These are phyloP conservation scores for Noccaea caerulescens DNA, from an alignment of 345 rosid genomes.

Conservation along the genomic window DNA sequence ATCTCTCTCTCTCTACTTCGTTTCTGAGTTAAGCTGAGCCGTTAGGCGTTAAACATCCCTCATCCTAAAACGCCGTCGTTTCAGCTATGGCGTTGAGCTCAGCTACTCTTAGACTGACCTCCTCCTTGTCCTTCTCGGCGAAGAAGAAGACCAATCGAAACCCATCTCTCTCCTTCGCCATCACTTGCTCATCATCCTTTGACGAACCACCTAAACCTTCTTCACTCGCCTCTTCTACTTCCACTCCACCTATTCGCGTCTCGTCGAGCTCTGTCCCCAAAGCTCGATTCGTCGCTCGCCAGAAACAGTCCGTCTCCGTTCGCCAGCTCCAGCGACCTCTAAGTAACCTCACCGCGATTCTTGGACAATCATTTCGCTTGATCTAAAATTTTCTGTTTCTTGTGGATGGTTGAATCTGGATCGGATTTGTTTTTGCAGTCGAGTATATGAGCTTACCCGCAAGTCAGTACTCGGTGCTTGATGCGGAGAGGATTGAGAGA, in stretches of 20 bases:
- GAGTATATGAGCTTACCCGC: slow-evolving; percentile 98
- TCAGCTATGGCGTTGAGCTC: slow-evolving; percentile 48
- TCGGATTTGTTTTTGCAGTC: slow-evolving; percentile 46
- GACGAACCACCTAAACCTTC: slow-evolving; percentile 42
- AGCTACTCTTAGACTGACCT: slow-evolving; percentile 36
- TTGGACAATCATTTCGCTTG: not conserved
- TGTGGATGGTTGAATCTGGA: not conserved
- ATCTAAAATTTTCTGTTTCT: not conserved
- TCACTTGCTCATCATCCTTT: slow-evolving; percentile 39
- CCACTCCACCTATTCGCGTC: slow-evolving; percentile 48
- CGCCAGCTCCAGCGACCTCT: slow-evolving; percentile 79
- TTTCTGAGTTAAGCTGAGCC: slow-evolving; percentile 32
- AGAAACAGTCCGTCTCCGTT: slow-evolving; percentile 72
- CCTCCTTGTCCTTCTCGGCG: slow-evolving; percentile 41
- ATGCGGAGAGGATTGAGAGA: slow-evolving; percentile 96
- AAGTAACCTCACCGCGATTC: slow-evolving; percentile 54
- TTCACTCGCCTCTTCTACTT: slow-evolving; percentile 16
- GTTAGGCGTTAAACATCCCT: slow-evolving; percentile 31
- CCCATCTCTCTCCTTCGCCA: slow-evolving; percentile 23
- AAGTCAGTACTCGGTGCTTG: slow-evolving; percentile 96
- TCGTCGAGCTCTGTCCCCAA: slow-evolving; percentile 59
- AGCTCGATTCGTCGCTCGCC: slow-evolving; percentile 81
- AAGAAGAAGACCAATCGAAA: slow-evolving; percentile 41
- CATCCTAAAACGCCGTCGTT: slow-evolving; percentile 36
- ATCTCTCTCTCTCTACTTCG: not conserved